These are phyloP conservation scores for Drechslerella stenobrocha DNA, from an alignment of 2,329 filamentous ascomycete species.

Conservation along the genomic window DNA sequence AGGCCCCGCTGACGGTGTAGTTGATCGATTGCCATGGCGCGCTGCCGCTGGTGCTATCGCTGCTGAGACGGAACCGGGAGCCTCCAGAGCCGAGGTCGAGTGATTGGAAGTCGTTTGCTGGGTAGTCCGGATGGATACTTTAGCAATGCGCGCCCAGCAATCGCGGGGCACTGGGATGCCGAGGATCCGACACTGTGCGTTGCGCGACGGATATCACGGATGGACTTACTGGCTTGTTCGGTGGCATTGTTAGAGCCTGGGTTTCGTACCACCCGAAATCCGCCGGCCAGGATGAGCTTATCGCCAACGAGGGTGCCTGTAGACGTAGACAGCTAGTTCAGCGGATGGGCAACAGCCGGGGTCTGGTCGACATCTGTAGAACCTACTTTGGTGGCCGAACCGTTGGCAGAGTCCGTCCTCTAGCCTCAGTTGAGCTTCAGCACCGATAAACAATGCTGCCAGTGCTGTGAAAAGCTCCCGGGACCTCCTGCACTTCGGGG, in stretches of 20 bases:
- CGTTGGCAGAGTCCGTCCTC: slow-evolving; percentile 41
- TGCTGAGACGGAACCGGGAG: slow-evolving; percentile 14
- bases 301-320: slow-evolving; percentile 31
- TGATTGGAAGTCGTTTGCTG: slow-evolving; percentile 44
- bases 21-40: slow-evolving; percentile 43
- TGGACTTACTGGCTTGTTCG: slow-evolving; percentile 29
- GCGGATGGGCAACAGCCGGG: no score
- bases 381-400: slow-evolving; percentile 39
- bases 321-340: background rate
- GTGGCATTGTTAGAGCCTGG: slow-evolving; percentile 14
- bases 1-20: slow-evolving; percentile 35
- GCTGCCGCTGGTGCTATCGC: background rate
- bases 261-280: slow-evolving; percentile 32
- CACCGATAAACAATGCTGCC: slow-evolving; percentile 25
- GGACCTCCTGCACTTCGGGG: slow-evolving; percentile 27
- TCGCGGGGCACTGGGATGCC: no score
- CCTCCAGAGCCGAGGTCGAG: slow-evolving; percentile 34
- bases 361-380: background rate
- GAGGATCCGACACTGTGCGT: slow-evolving; percentile 26
- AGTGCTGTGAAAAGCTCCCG: slow-evolving; percentile 41
- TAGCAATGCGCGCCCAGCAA: no score
- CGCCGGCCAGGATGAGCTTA: slow-evolving; percentile 39
- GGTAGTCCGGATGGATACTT: no score
- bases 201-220: slow-evolving; percentile 1
- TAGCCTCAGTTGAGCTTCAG: slow-evolving; percentile 24